Percentiles rank a stretch among this genome's conserved stretches.
phyloP scores from a whole-genome alignment of 768 basidiomycete species.

The Tephrocybe rancida region DNA sequence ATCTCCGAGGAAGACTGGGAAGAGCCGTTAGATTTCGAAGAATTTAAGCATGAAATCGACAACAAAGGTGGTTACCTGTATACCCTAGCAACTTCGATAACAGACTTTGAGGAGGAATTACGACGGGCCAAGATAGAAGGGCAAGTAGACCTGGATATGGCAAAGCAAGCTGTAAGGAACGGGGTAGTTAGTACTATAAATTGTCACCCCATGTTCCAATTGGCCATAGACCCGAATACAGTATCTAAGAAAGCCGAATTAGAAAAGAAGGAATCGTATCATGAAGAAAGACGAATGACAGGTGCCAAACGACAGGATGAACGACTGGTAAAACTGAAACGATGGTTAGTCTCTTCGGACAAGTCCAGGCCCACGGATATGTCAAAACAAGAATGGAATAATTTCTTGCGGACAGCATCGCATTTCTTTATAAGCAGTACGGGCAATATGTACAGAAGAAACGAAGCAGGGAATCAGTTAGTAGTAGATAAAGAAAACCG shows the following conservation, averaged over 20 bases:
- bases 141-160: not conserved
- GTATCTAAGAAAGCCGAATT: too few relatives aligned
- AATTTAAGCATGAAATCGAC: not conserved
- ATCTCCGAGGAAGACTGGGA: not conserved
- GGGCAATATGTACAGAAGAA: not conserved
- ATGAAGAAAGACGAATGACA: too few relatives aligned
- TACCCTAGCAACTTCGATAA: not conserved
- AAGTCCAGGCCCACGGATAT: too few relatives aligned
- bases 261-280: too few relatives aligned
- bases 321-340: too few relatives aligned
- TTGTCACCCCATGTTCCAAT: too few relatives aligned
- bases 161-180: too few relatives aligned
- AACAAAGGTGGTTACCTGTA: not conserved
- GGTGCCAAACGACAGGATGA: too few relatives aligned
- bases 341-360: too few relatives aligned
- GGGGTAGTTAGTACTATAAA: too few relatives aligned
- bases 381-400: too few relatives aligned
- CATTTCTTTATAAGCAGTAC: not conserved
- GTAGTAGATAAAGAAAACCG: conserved; percentile 16
- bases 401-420: not conserved
- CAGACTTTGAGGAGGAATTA: not conserved
- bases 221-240: too few relatives aligned
- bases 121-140: not conserved
- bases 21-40: not conserved
- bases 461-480: conserved; percentile 20